phyloP scores from a whole-genome alignment of 2,329 filamentous ascomycete genomes.

The Coniochaeta sp. region DNA sequence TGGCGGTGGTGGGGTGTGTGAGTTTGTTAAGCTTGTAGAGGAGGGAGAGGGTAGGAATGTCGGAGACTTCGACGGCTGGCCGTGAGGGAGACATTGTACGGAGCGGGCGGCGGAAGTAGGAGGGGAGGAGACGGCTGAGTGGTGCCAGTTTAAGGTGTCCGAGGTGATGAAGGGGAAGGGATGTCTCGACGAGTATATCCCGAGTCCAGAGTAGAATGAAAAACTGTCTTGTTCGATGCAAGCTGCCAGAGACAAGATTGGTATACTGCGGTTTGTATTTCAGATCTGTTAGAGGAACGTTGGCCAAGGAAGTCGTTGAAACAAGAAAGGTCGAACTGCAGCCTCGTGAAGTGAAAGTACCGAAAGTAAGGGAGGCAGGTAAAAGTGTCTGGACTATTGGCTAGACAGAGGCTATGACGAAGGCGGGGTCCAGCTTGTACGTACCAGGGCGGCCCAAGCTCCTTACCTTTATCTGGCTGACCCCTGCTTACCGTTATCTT shows the following conservation, averaged over 20 bases:
- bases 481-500: conserved; percentile 8
- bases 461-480: neutral
- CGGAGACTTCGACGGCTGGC: conserved; percentile 15
- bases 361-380: no score
- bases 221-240: no score
- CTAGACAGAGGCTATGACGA: conserved; percentile 2
- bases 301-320: no score
- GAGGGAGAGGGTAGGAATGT: conserved; percentile 55
- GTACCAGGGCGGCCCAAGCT: neutral
- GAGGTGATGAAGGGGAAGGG: neutral
- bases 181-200: neutral
- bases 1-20: conserved; percentile 8
- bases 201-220: neutral
- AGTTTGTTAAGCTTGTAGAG: conserved; percentile 58
- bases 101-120: neutral
- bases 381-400: neutral
- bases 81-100: neutral
- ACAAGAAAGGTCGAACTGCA: neutral
- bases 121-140: neutral
- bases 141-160: neutral
- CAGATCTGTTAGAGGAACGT: no score
- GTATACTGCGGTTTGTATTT: no score
- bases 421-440: conserved; percentile 4
- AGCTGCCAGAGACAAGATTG: no score
- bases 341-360: neutral